Evolutionary conservation across 345 rosid species (phyloP), one percentile per base, ranked within the genome.

Genomic region (Hibiscus syriacus): DNA sequence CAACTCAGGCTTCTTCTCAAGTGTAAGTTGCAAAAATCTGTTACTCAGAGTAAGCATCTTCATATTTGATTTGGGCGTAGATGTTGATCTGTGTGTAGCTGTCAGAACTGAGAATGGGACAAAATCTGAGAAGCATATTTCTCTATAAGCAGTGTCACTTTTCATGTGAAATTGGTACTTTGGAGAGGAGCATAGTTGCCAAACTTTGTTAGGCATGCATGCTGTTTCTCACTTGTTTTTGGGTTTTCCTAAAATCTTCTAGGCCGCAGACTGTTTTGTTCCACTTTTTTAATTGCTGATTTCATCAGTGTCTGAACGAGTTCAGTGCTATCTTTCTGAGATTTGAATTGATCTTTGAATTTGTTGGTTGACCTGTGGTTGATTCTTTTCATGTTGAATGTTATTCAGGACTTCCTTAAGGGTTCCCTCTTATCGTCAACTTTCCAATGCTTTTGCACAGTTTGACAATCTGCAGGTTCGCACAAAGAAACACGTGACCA

Each of bases 401-500:
- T 55, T 79, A 53, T 67, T 46, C 86, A 94, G 99, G 88, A 81
- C 72, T 74, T 80, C 95, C 46, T 78, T 69, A 62, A 79, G 97
- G 77, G 78, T 72, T 71, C 81, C 92, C 39, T 86, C 99, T 53
- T 82, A 85, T 67, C 84, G 90, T 57, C 99, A 87, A 75, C 96
- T 91, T 54, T 89, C 96, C 50, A 84, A 70, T 82, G 87, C 82
- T 78, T 89, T 87, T 83, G 81, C 97, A 29, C 97, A 91, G 72
- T 87, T 94, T 76, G 88, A 84, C 73, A 91, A 86, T 77, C 75
- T 94, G 80, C 88, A 85, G 11, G 76, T 34, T 84, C 99, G 93
- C 55, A 77, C 86, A 64, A 89, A 81, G 80, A 91, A 91, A 72
- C 96, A 96, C 46, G 75, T 91, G 72, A 86, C 97, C 10, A 80